phyloP scores from a whole-genome alignment of 1,284 basidiomycete genomes.

The Tranzscheliella williamsii region DNA sequence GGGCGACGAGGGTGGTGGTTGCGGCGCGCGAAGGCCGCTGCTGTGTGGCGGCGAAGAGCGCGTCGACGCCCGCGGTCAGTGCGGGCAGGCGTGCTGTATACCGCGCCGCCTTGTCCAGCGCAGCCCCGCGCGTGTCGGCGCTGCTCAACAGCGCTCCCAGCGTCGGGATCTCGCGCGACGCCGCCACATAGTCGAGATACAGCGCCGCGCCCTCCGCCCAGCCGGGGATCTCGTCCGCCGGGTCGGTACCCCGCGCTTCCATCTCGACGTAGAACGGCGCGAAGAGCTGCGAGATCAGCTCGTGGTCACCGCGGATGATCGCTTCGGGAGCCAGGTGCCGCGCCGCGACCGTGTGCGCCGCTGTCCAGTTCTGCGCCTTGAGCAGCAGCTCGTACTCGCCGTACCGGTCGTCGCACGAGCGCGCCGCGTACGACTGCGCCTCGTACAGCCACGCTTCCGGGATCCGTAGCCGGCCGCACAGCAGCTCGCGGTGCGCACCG shows the following conservation, averaged over 20 bases:
- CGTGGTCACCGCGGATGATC: slow-evolving; percentile 76
- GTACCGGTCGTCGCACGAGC: slow-evolving; percentile 71
- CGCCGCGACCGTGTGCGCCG: slow-evolving; percentile 80
- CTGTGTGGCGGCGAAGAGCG: slow-evolving; percentile 44
- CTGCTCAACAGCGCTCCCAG: slow-evolving; percentile 64
- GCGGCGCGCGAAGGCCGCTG: slow-evolving; percentile 59
- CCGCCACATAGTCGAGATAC: slow-evolving; percentile 51
- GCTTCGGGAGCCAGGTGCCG: slow-evolving; percentile 86
- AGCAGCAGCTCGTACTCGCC: slow-evolving; percentile 78
- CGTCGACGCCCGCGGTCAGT: slow-evolving; percentile 64
- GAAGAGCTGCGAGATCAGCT: slow-evolving; percentile 76
- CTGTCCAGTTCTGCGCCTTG: slow-evolving; percentile 71
- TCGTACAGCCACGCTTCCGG: slow-evolving; percentile 85
- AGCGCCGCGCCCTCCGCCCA: slow-evolving; percentile 59
- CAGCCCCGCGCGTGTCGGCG: slow-evolving; percentile 47
- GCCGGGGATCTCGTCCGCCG: slow-evolving; percentile 38
- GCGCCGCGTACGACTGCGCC: slow-evolving; percentile 72
- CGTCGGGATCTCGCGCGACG: slow-evolving; percentile 67
- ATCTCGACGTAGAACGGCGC: slow-evolving; percentile 71
- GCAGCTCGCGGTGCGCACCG: slow-evolving; percentile 71
- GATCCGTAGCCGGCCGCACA: slow-evolving; percentile 76
- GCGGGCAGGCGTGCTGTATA: slow-evolving; percentile 70
- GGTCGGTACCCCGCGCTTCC: slow-evolving; percentile 63
- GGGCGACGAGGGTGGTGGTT: slow-evolving; percentile 67
- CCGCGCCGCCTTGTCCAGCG: slow-evolving; percentile 29